Evolutionary conservation across 345 rosid genomes (phyloP).

Genomic region (Boechera divaricarpa): DNA sequence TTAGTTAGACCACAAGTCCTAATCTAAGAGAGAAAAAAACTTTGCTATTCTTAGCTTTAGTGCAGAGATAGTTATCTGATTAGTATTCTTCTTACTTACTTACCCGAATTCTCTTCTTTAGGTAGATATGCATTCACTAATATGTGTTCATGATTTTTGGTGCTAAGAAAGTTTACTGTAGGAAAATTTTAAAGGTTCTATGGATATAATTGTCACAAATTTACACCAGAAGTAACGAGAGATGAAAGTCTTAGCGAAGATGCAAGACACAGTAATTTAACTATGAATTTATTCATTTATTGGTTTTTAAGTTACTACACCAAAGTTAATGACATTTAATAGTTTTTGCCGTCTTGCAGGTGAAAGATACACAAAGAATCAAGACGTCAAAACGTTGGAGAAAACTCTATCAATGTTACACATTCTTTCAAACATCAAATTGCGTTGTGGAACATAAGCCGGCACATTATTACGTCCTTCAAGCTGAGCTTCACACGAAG

Average conservation of each 20-base stretch:
- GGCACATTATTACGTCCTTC: constrained; percentile 11
- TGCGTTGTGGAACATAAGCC: constrained; percentile 9
- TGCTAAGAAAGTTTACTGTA: background rate
- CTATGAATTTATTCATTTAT: background rate
- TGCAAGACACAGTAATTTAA: constrained; percentile 1
- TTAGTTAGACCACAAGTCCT: constrained; percentile 38
- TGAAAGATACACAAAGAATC: background rate
- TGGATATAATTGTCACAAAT: background rate
- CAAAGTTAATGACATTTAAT: background rate
- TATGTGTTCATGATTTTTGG: background rate
- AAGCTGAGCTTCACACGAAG: constrained; percentile 17
- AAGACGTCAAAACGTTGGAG: constrained; percentile 4
- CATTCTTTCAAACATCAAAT: constrained; percentile 18
- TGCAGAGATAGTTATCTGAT: constrained; percentile 6
- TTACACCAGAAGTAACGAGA: background rate
- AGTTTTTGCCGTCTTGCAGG: background rate
- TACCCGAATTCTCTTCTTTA: background rate
- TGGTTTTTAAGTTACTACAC: background rate
- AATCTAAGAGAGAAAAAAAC: background rate
- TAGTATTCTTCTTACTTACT: constrained; percentile 5
- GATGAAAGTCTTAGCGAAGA: background rate
- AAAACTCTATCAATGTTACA: constrained; percentile 32
- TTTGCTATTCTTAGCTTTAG: constrained; percentile 34
- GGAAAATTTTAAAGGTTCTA: background rate
- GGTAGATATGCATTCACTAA: background rate